phyloP scores from a whole-genome alignment of 2,329 filamentous ascomycete genomes.

The Mycocentrospora acerina region DNA sequence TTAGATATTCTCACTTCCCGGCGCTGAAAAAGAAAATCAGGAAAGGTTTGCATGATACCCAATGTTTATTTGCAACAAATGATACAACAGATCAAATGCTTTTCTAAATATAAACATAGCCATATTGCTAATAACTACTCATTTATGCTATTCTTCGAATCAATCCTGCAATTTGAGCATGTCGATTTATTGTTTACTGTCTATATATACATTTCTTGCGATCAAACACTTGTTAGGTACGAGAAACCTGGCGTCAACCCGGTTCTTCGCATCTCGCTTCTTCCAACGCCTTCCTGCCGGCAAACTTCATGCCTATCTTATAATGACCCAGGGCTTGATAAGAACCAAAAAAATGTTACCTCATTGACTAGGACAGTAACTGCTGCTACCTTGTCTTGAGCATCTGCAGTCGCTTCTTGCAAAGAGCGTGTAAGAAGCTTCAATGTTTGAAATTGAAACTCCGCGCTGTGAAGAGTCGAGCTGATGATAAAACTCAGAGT shows the following conservation, averaged over 20 bases:
- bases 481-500: slow-evolving; percentile 21
- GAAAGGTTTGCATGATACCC: slow-evolving; percentile 16
- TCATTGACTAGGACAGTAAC: slow-evolving; percentile 20
- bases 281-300: slow-evolving; percentile 20
- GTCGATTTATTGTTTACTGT: no score
- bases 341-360: slow-evolving; percentile 23
- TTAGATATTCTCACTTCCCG: no score
- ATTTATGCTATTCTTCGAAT: no score
- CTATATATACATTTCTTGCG: no score
- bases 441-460: slow-evolving; percentile 22
- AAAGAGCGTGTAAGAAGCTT: slow-evolving; percentile 25
- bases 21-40: not conserved
- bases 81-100: not conserved
- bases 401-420: slow-evolving; percentile 26
- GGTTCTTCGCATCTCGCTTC: slow-evolving; percentile 16
- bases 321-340: slow-evolving; percentile 15
- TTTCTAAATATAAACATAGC: no score
- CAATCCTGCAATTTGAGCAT: no score
- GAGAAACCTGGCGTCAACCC: no score
- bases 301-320: slow-evolving; percentile 16
- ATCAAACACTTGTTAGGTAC: no score
- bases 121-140: no score
- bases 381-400: slow-evolving; percentile 17
- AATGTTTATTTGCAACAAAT: slow-evolving; percentile 1
- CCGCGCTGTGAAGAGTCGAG: slow-evolving; percentile 23